Evolutionary conservation across 768 basidiomycete species (phyloP), one percentile per base, ranked within the genome.

Genomic region (Panellus pusillus): DNA sequence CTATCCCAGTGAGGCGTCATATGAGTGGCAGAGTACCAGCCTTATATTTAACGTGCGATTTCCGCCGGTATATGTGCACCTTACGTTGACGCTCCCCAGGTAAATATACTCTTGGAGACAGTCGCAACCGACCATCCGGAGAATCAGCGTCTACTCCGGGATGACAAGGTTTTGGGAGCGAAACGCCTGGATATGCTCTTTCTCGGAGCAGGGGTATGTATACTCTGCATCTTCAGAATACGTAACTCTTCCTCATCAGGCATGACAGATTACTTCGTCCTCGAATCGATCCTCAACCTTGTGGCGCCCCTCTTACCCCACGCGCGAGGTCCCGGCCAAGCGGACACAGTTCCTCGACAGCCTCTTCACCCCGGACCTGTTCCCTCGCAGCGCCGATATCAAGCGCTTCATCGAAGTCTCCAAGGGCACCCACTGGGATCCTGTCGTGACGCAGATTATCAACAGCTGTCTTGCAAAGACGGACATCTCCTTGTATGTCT

Each of bases 401-500:
- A 56, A 54, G 31, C 13, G 19, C 9, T 47, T 52, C 37, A 56
- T 61, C 29, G 46, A 47, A 6, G 47, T 38, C 15, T 11, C 49
- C 17, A 11, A 35, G 13, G 28, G 18, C 28, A 36, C 28, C 28
- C 41, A 43, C 2, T 61, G 59, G 59, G 59, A 61, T 39, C 45
- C 50, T 8, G 48, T 61, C 48, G 20, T 24, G 15, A 27, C 40
- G 4, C 29, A 54, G 31, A 54, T 61, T 11, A 44, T 57, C 41
- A 32, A 52, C 44, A 38, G 41, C n/a, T 47, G 36, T 31, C 55
- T 63, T 1, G 58, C 61, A 17, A 32, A 44, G 20, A 36, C 47
- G 6, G 44, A 60, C 53, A 29, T 60, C 4, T 50, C 54, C 1
- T 63, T 49, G 61, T 63, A 24, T 36, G 52, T 47, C 47, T 3